Evolutionary conservation across 2,329 filamentous ascomycete genomes (phyloP), one percentile per base, ranked within the genome.

Genomic region (Plectosphaerella sp.): DNA sequence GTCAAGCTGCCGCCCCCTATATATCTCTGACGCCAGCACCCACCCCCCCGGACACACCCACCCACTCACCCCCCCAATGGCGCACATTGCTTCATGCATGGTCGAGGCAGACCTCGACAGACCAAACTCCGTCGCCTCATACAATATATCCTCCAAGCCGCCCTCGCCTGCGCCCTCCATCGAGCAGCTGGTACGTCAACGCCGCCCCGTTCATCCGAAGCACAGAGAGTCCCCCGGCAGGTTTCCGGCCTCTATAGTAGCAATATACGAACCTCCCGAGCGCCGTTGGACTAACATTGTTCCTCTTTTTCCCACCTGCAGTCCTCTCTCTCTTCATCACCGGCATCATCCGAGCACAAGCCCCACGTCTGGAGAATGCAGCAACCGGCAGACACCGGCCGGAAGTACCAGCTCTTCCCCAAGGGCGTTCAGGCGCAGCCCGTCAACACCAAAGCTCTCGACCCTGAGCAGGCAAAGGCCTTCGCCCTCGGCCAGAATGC

Each of bases 391-490:
- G 41, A 43, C 11, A 77, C 80, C 45, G 64, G 69, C 7, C 75
- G 76, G 52, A 84, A 80, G 67, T 85, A 86, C 58, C 82, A 84
- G 62, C 71, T 84, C 41, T 86, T 86, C 59, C 77, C 82, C 54
- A 76, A 71, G 61, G 72, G 80, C 54, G 79, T 71, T 57, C 76
- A 75, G 60, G 64, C 72, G 45, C 70, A 64, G 52, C 67, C 69
- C 51, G 69, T 64, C 52, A 66, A 64, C 52, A 68, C 64, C 51
- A 82, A 78, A 63, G 67, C 70, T 28, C 63, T 77, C 47, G 77
- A 80, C 48, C 71, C 73, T 18, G 79, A 81, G 58, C 78, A 77
- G 60, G 72, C 76, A 15, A 71, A 72, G 55, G 69, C 72, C 35
- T 60, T 71, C 48, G 68, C 74, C 54, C 73, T 75, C 67, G 64